phyloP scores from a whole-genome alignment of 768 basidiomycete species.

The Floccularia luteovirens region DNA sequence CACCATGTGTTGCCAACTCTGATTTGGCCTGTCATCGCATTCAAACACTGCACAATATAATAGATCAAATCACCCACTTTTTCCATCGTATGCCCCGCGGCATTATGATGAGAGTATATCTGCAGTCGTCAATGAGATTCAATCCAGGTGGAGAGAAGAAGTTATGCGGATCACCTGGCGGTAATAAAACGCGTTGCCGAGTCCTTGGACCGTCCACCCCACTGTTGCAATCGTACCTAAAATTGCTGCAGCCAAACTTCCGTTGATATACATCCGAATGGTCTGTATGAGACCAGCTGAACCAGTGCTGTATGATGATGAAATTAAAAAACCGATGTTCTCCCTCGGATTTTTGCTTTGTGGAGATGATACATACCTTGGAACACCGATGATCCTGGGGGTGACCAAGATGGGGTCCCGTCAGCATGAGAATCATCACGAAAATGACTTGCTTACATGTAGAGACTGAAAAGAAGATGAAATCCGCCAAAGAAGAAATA shows the following conservation, averaged over 20 bases:
- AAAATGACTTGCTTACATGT: conserved; percentile 55
- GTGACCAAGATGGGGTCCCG: conserved; percentile 20
- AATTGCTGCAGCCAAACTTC: conserved; percentile 73
- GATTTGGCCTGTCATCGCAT: conserved; percentile 58
- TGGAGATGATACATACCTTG: conserved; percentile 42
- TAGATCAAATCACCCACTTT: conserved; percentile 42
- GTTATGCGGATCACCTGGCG: conserved; percentile 45
- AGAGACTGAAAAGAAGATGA: conserved; percentile 88
- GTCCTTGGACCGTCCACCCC: conserved; percentile 84
- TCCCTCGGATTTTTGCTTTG: conserved; percentile 20
- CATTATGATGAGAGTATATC: conserved; percentile 74
- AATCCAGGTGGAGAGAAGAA: conserved; percentile 1
- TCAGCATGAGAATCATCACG: conserved; percentile 14
- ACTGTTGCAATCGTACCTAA: conserved; percentile 75
- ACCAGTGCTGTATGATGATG: conserved; percentile 57
- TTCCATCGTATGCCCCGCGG: conserved; percentile 83
- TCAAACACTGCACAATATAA: conserved; percentile 5
- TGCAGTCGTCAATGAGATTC: conserved; percentile 13
- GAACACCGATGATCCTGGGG: conserved; percentile 91
- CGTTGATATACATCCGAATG: conserved; percentile 68
- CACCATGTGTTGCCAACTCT: conserved; percentile 78
- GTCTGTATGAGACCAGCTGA: conserved; percentile 94
- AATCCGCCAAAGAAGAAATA: conserved; percentile 97
- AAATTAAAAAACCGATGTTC: conserved; percentile 15
- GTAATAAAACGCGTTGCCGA: conserved; percentile 77